phyloP scores from a whole-genome alignment of 1,284 basidiomycete genomes.

The Boletus nobilissimus region DNA sequence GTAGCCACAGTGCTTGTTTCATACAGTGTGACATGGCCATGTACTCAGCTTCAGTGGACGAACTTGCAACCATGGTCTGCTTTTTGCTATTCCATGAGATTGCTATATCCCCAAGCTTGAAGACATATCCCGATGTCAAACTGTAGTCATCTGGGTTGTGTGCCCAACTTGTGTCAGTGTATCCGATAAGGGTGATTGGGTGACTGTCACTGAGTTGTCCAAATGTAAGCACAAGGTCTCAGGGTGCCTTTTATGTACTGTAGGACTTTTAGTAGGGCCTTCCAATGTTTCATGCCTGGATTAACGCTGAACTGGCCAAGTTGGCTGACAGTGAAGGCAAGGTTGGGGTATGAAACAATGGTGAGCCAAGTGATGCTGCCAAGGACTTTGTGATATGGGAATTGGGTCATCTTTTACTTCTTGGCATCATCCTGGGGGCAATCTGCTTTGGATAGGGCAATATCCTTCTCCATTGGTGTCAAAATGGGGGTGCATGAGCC shows the following conservation, averaged over 20 bases:
- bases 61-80: background rate
- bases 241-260: background rate
- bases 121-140: slow-evolving; percentile 12
- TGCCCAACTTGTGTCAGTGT: no score
- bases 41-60: slow-evolving; percentile 20
- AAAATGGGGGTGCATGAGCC: no score
- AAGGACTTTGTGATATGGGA: no score
- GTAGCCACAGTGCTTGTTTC: slow-evolving; percentile 12
- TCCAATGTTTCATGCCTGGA: slow-evolving; percentile 19
- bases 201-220: no score
- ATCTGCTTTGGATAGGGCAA: no score
- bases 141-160: background rate
- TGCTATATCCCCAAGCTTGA: background rate
- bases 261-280: background rate
- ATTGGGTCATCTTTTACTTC: no score
- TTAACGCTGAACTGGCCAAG: slow-evolving; percentile 19
- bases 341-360: background rate
- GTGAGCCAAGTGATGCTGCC: no score
- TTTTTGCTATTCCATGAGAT: slow-evolving; percentile 30
- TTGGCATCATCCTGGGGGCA: no score
- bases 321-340: background rate
- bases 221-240: no score
- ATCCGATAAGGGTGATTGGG: no score
- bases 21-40: slow-evolving; percentile 5
- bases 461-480: no score